Evolutionary conservation across 306 rosid species (phyloP), one percentile per base, ranked within the genome.

Genomic region (Begonia peltatifolia): DNA sequence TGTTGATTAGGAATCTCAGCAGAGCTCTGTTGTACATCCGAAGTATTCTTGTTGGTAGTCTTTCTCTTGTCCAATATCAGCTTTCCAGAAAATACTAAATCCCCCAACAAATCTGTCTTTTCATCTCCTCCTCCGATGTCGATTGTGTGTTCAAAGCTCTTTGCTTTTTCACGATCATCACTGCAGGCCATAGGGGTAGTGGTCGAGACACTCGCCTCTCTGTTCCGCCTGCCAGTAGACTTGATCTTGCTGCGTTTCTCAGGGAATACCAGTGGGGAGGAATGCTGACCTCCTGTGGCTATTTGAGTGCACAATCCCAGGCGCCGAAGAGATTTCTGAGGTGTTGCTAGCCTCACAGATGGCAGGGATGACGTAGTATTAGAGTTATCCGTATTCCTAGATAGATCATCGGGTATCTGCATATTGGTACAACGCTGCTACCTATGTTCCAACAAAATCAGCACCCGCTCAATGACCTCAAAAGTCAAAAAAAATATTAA

Each of bases 271-370:
- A 79, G 50, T n/a, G 95, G 95, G 43, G 99, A 90, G 42, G 84
- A 64, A 50, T 90, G 97, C 62, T 90, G 95, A 25, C 78, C 82
- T 25, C 86, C 99, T 1, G 95, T 83, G 9, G 86, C 77, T 22
- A 90, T 83, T 67, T 86, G 95, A 50, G 99, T 76, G 62, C 99
- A 90, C 73, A 90, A 69, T 17, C 99, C 95, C 67, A 90, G 70
- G 11, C 92, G 94, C 62, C 92, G 69, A 30, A 80, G 71, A 9
- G 94, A 83, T 57, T 83, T 87, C 57, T 83, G 95, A 62, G 95
- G 88, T 7, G 82, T 62, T 4, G 81, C 47, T 23, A 81, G 76
- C 62, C 83, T 76, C 42, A 90, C 58, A 16, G 93, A 66, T 8
- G 83, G 54, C 48, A 49, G 11, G 6, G 53, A 62, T 0, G 74